Conservation (phyloP, 176 grass and related monocot genomes). For the Miscanthus lutarioriparius region DNA sequence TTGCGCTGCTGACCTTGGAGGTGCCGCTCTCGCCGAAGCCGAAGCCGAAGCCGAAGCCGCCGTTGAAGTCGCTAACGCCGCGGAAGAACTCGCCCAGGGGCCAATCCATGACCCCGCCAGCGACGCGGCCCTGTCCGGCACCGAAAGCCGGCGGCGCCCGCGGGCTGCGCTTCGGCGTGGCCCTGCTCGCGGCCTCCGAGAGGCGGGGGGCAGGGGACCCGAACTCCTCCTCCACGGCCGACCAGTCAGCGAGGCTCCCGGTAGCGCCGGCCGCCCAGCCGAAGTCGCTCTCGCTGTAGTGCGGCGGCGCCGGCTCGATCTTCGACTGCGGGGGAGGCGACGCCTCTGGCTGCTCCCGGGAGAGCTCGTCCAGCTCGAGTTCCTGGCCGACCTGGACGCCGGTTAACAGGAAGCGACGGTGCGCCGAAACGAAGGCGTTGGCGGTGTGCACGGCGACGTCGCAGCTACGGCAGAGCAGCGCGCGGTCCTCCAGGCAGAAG, state of each 20-base stretch:
- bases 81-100: slow-evolving; percentile 75
- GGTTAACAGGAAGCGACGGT: slow-evolving; percentile 89
- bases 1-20: slow-evolving; percentile 54
- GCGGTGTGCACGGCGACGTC: slow-evolving; percentile 86
- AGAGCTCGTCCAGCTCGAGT: slow-evolving; percentile 10
- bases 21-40: slow-evolving; percentile 57
- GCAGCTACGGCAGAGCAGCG: slow-evolving; percentile 85
- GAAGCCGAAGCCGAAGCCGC: slow-evolving; percentile 49
- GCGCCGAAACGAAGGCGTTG: slow-evolving; percentile 77
- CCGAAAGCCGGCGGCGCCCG: slow-evolving; percentile 25
- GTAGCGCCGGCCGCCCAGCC: slow-evolving; percentile 8
- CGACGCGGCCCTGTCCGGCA: slow-evolving; percentile 1
- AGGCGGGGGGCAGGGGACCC: slow-evolving; percentile 12
- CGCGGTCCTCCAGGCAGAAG: slow-evolving; percentile 95
- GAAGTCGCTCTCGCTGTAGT: slow-evolving; percentile 27
- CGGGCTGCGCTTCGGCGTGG: slow-evolving; percentile 33
- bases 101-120: slow-evolving; percentile 60
- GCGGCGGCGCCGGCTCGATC: slow-evolving; percentile 14
- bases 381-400: slow-evolving; percentile 85
- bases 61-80: slow-evolving; percentile 54
- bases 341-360: slow-evolving; percentile 19
- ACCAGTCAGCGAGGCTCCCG: slow-evolving; percentile 36
- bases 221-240: slow-evolving; percentile 38
- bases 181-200: slow-evolving; percentile 3
- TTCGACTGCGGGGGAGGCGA: slow-evolving; percentile 24